Base-by-base conservation (phyloP, 2,329 filamentous ascomycete genomes). In the Bipolaris cookei region DNA sequence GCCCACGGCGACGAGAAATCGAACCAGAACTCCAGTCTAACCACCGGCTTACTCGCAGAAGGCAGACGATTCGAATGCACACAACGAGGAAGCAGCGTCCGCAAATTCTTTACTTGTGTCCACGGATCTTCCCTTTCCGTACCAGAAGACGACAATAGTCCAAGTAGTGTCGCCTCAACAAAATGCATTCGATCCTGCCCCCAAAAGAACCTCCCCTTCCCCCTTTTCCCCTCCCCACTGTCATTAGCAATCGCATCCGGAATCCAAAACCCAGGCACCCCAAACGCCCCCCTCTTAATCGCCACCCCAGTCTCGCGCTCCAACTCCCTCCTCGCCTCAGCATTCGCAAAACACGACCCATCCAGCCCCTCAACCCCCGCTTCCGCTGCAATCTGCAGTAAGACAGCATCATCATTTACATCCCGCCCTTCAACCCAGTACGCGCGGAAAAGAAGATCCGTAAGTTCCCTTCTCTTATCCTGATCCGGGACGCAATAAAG, bases 131-230 rank as follows among this genome's bases (percentile, higher is more conserved):
- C 10, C 8, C 25, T 8, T 28, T 3, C 25, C 25, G 10, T 28
- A 7, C 2, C 25, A 8, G 25, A 25, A 2, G 6, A 6, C 7
- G 21, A 20, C 4, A 25, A 18, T 3, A 67, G 34, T 1, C 64
- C 63, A 11, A 64, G 34, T 4, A 75, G 46, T 3, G 65, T 59
- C 1, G 70, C 73, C 43, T 76, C 73, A 2, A 75, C 73, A 38
- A 76, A 74, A 46, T 75, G 71, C 71, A 76, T 75, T 0, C 70
- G 66, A 59, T 75, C 73, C 49, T 76, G 73, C 1, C 73, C 73
- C 73, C 72, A 76, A 23, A 67, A 75, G 45, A 72, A 73, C 7
- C 73, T 54, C 0, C 71, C 72, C 4, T 18, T 45, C 5, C 38
- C 54, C 32, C 54, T 35, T 4, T 64, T 45, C 1, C 65, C 65